phyloP scores from a whole-genome alignment of 805 yeast genomes.

The Saturnispora halmiae region DNA sequence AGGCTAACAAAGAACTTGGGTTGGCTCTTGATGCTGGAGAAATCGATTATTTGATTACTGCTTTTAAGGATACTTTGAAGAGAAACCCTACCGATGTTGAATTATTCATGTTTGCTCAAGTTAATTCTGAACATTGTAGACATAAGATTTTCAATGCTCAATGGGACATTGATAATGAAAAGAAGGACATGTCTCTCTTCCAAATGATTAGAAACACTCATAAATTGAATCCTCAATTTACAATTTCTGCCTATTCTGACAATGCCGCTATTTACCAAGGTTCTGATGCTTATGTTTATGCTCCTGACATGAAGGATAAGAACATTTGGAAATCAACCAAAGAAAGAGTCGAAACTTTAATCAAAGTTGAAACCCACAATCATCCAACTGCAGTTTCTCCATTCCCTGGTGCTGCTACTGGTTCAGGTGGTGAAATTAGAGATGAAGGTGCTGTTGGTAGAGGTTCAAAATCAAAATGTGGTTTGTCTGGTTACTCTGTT shows the following conservation, averaged over 20 bases:
- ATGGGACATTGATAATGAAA: slow-evolving; percentile 86
- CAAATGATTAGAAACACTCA: slow-evolving; percentile 96
- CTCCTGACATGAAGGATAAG: slow-evolving; percentile 61
- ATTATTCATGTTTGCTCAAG: slow-evolving; percentile 98
- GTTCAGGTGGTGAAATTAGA: slow-evolving; percentile 99
- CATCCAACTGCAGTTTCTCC: slow-evolving; percentile 99
- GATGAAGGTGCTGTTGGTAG: slow-evolving; percentile 99
- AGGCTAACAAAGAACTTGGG: slow-evolving; percentile 79
- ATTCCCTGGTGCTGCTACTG: slow-evolving; percentile 98
- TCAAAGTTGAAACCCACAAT: slow-evolving; percentile 97
- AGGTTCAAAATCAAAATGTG: slow-evolving; percentile 96
- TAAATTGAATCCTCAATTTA: slow-evolving; percentile 64
- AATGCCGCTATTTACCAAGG: slow-evolving; percentile 96
- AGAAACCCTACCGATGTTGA: slow-evolving; percentile 98
- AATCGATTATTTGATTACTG: slow-evolving; percentile 74
- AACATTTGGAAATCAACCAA: slow-evolving; percentile 64
- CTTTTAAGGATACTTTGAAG: slow-evolving; percentile 65
- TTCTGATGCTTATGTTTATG: slow-evolving; percentile 61
- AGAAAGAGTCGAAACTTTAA: slow-evolving; percentile 80
- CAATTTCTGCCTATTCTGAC: slow-evolving; percentile 91
- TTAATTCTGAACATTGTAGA: slow-evolving; percentile 98
- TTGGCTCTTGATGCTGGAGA: slow-evolving; percentile 93
- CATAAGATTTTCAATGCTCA: slow-evolving; percentile 98
- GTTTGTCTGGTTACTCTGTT: slow-evolving; percentile 86
- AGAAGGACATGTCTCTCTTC: slow-evolving; percentile 69